A percentile compares a stretch with the other conserved stretches of the same genome.
Evolutionary conservation across 805 yeast species (phyloP).

Genomic region (Yamadazyma ubonensis): DNA sequence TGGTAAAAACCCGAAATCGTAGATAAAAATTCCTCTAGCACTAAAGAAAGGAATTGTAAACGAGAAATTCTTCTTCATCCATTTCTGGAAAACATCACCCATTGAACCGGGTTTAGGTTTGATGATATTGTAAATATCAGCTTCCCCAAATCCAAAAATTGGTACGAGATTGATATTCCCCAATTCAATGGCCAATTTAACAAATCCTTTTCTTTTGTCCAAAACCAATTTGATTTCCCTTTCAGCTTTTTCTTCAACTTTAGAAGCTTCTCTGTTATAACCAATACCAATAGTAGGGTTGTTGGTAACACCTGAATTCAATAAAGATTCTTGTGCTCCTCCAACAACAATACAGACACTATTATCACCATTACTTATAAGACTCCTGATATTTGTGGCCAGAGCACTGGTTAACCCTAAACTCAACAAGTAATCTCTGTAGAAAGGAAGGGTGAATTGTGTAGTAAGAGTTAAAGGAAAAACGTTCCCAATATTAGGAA

Average conservation of each 20-base stretch:
- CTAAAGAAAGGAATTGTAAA: conserved; percentile 90
- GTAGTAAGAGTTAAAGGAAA: conserved; percentile 78
- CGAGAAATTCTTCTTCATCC: conserved; percentile 69
- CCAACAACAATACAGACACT: conserved; percentile 92
- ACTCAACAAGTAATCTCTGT: conserved; percentile 79
- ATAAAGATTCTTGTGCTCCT: conserved; percentile 88
- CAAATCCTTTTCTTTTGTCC: conserved; percentile 80
- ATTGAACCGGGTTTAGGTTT: conserved; percentile 39
- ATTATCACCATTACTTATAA: conserved; percentile 59
- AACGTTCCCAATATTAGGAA: conserved; percentile 79
- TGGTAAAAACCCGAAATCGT: conserved; percentile 89
- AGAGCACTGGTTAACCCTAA: conserved; percentile 86
- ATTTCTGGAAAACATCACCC: conserved; percentile 60
- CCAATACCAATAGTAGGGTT: conserved; percentile 37
- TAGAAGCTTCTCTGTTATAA: conserved; percentile 17
- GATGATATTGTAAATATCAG: conserved; percentile 49
- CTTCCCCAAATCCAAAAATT: conserved; percentile 89
- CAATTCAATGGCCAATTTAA: conserved; percentile 76
- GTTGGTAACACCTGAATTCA: conserved; percentile 42
- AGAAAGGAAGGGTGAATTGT: conserved; percentile 81
- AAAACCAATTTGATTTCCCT: conserved; percentile 64
- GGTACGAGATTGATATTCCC: conserved; percentile 85
- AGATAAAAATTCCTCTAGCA: conserved; percentile 89
- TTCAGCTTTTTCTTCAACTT: conserved; percentile 5
- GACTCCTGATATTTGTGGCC: conserved; percentile 62